A percentile compares a stretch with the other conserved stretches of the same genome.
These are phyloP conservation scores for Glaciozyma antarctica DNA, from an alignment of 768 basidiomycete species.

Conservation along the genomic window DNA sequence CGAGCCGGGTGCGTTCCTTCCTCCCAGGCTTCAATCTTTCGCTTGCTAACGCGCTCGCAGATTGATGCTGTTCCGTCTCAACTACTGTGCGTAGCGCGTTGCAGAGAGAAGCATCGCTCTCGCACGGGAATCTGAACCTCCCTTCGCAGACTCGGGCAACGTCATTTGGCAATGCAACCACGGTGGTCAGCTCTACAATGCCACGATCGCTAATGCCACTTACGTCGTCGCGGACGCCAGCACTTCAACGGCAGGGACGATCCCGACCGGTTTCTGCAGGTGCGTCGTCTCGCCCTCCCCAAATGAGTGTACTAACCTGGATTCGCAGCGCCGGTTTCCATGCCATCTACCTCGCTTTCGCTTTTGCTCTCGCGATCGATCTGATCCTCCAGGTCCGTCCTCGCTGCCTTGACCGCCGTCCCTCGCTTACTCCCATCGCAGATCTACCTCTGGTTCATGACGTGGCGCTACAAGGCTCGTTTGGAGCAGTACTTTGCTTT, in stretches of 20 bases:
- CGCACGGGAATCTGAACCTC: neutral
- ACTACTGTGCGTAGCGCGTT: slow-evolving; percentile 16
- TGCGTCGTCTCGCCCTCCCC: neutral
- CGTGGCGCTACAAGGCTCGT: slow-evolving; percentile 21
- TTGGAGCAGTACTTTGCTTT: neutral
- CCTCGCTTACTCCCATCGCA: neutral
- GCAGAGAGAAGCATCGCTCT: neutral
- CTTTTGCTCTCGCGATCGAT: slow-evolving; percentile 18
- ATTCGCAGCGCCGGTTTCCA: slow-evolving; percentile 19
- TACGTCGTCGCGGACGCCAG: neutral
- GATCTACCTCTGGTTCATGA: slow-evolving; percentile 2
- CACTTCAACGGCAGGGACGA: neutral
- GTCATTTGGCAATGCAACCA: slow-evolving; percentile 29
- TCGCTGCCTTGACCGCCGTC: slow-evolving; percentile 1
- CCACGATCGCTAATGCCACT: slow-evolving; percentile 3
- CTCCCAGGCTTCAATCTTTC: neutral
- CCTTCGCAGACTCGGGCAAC: slow-evolving; percentile 14
- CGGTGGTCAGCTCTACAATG: slow-evolving; percentile 19
- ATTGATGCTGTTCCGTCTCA: slow-evolving; percentile 20
- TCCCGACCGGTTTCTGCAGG: slow-evolving; percentile 20
- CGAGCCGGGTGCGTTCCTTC: slow-evolving; percentile 7
- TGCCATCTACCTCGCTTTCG: slow-evolving; percentile 24
- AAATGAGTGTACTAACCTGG: no score
- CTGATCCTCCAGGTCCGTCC: slow-evolving; percentile 15
- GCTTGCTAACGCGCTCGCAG: neutral